Base-by-base conservation (phyloP, 2,329 filamentous ascomycete genomes). In the Mycogone perniciosa region DNA sequence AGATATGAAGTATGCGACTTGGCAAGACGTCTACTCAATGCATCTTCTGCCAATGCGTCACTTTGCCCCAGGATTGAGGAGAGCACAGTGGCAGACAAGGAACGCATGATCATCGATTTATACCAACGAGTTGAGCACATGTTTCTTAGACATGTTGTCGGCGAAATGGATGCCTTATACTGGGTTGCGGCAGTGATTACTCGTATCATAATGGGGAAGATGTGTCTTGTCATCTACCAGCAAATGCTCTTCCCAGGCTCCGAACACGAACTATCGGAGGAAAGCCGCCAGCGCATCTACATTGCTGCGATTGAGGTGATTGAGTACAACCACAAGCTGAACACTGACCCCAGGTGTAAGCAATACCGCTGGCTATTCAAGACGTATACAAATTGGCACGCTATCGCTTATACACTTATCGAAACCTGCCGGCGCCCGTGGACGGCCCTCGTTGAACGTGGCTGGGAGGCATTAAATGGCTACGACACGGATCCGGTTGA, bases 171-270 rank as follows among this genome's bases (percentile, higher is more conserved):
- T 42, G 73, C 78, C 0, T 68, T 88, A 1, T 82, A 82, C 55
- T 88, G 85, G 83, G 79, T 86, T 29, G 79, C 79, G 6, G 82
- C 81, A 4, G 86, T 85, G 30, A 75, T 88, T 27, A 77, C 81
- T 3, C 80, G 86, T 7, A 73, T 92, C 31, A 82, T 91, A 55
- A 80, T 90, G 69, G 83, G 84, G 44, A 92, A 90, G 67, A 82
- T 90, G 73, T 88, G 84, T 71, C 75, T 93, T 34, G 77, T 90
- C 53, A 77, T 89, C 2, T 87, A 92, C 60, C 84, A 92, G 58
- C 86, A 87, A 0, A 76, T 85, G 60, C 81, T 86, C 31, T 79
- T 82, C 46, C 75, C 76, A 33, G 77, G 81, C 29, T 74, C 76
- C 7, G 75, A 74, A n/a, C 67, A 73, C 7, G 75, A 73, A 29